Percentiles rank a stretch among this genome's conserved stretches.
Conservation (phyloP, 2,329 filamentous ascomycete species). For the Tolypocladium paradoxum region DNA sequence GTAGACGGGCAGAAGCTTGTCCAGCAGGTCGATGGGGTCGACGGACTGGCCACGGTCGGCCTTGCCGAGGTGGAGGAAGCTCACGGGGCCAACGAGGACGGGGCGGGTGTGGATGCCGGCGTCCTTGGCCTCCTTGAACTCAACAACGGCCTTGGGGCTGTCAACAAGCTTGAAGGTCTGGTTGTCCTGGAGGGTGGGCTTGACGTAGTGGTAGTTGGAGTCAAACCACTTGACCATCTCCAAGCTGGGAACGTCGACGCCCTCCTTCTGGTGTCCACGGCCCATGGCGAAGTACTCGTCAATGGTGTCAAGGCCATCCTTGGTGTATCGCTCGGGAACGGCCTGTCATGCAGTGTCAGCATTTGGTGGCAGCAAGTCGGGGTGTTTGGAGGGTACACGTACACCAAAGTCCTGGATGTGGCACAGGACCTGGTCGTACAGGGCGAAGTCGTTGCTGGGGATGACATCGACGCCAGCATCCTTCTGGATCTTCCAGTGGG, state of each 20-base stretch:
- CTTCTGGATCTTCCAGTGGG: conserved; percentile 99
- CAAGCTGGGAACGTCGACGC: conserved; percentile 83
- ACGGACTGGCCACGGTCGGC: conserved; percentile 91
- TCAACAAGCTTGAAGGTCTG: conserved; percentile 85
- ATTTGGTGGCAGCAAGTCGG: neutral
- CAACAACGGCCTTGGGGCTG: conserved; percentile 84
- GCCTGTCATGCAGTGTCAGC: conserved; percentile 40
- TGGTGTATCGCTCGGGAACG: conserved; percentile 86
- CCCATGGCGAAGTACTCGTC: conserved; percentile 99
- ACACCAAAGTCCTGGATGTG: conserved; percentile 98
- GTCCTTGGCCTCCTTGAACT: conserved; percentile 97
- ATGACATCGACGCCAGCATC: conserved; percentile 95
- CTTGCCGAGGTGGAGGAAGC: conserved; percentile 96
- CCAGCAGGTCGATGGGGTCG: conserved; percentile 84
- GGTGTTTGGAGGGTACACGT: conserved; percentile 27
- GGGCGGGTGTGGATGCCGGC: conserved; percentile 88
- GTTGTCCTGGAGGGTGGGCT: conserved; percentile 94
- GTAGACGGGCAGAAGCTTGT: conserved; percentile 90
- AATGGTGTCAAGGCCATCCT: conserved; percentile 74
- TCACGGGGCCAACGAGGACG: conserved; percentile 90
- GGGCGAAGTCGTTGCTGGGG: conserved; percentile 98
- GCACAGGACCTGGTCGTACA: conserved; percentile 95
- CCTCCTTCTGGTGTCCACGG: conserved; percentile 91
- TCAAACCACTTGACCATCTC: conserved; percentile 99
- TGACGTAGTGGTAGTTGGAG: conserved; percentile 99